Evolutionary conservation across 495 filamentous ascomycete species (phyloP).

Genomic region (Lasiosphaeria hispida): DNA sequence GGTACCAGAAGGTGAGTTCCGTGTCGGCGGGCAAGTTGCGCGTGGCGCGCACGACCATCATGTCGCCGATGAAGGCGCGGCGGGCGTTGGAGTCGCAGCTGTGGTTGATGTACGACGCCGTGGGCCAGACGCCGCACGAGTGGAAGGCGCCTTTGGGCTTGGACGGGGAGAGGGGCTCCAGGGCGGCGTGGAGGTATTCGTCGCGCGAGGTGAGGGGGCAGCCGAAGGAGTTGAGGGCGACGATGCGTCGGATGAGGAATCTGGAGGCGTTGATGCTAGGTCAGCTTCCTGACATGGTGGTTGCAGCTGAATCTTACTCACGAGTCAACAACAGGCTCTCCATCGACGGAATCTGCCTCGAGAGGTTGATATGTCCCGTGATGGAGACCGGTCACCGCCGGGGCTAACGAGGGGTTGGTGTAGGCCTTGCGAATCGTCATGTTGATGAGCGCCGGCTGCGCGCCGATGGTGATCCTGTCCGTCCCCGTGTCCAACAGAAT

Average conservation of each 20-base stretch:
- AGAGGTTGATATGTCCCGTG: not conserved
- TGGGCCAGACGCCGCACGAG: conserved; percentile 1
- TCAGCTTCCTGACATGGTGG: not conserved
- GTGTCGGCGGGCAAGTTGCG: not conserved
- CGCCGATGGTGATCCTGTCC: conserved; percentile 9
- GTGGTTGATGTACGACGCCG: not conserved
- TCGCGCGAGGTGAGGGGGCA: not conserved
- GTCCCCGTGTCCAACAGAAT: conserved; percentile 37
- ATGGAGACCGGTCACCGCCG: not conserved
- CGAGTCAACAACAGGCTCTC: not conserved
- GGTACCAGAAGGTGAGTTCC: not conserved
- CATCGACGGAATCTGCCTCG: not conserved
- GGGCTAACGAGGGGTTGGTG: not conserved
- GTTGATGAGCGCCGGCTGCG: conserved; percentile 4
- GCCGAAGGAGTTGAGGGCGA: conserved; percentile 1
- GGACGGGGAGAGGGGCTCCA: not conserved
- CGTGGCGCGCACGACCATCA: not conserved
- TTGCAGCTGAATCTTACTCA: not conserved
- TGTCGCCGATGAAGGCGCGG: conserved; percentile 4
- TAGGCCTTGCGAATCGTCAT: not conserved
- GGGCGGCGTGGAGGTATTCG: not conserved
- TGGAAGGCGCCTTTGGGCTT: not conserved
- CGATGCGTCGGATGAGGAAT: conserved; percentile 1
- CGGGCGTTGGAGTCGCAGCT: not conserved
- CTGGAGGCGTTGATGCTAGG: not conserved